Percentiles rank a stretch among this genome's conserved stretches.
Conservation (phyloP, 352 stramenopile species). For the Phytophthora idaei region DNA sequence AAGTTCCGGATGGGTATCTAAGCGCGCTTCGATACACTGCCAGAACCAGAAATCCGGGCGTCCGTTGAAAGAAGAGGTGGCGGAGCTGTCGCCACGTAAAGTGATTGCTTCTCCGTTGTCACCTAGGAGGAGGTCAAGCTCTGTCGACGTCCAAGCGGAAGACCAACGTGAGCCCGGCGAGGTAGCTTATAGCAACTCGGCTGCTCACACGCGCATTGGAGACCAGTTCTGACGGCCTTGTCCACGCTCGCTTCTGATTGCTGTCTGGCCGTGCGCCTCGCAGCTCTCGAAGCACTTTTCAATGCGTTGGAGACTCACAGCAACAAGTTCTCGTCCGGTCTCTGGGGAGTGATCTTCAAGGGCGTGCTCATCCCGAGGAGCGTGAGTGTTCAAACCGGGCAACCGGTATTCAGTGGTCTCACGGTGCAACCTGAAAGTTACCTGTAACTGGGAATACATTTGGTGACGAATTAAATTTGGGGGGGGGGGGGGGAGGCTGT, state of each 20-base stretch:
- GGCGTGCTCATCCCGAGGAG: conserved; percentile 71
- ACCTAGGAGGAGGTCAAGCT: conserved; percentile 39
- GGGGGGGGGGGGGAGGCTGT: too few relatives aligned
- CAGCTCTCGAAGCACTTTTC: conserved; percentile 78
- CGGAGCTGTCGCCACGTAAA: conserved; percentile 42
- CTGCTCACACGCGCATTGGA: conserved; percentile 85
- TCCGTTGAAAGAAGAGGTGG: conserved; percentile 67
- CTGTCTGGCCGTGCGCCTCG: conserved; percentile 84
- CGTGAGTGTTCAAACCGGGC: too few relatives aligned
- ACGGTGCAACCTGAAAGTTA: too few relatives aligned
- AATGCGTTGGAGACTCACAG: conserved; percentile 73
- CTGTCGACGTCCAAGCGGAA: conserved; percentile 26
- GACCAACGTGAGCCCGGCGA: conserved; percentile 14
- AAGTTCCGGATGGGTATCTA: conserved; percentile 80
- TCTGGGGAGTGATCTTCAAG: conserved; percentile 88
- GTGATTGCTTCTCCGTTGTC: conserved; percentile 21
- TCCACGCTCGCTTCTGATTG: conserved; percentile 91
- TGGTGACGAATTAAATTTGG: too few relatives aligned
- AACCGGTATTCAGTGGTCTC: too few relatives aligned
- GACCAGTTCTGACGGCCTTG: conserved; percentile 97
- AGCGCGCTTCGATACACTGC: conserved; percentile 49
- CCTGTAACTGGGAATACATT: too few relatives aligned
- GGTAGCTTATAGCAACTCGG: conserved; percentile 69
- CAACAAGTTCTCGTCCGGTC: conserved; percentile 68
- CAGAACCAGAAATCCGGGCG: conserved; percentile 69